These are phyloP conservation scores for Alternaria angustiovoidea DNA, from an alignment of 2,329 filamentous ascomycete genomes.

Conservation along the genomic window DNA sequence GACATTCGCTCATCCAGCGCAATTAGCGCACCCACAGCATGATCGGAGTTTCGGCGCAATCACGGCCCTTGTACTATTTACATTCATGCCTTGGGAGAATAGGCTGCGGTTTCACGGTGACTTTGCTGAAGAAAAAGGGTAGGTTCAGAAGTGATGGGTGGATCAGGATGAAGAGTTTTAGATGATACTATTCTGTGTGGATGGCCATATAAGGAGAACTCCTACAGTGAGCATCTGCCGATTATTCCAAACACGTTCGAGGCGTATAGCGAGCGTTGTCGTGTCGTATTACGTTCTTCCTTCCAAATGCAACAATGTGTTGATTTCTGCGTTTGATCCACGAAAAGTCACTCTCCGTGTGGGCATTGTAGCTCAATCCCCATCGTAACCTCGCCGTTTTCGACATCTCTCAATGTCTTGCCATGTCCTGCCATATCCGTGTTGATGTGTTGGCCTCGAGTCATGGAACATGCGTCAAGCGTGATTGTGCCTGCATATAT, in stretches of 20 bases:
- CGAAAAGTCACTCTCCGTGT: neutral
- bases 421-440: neutral
- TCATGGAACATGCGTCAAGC: slow-evolving; percentile 1
- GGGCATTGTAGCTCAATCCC: neutral
- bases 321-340: neutral
- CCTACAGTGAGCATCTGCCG: neutral
- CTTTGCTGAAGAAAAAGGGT: neutral
- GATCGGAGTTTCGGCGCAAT: slow-evolving; percentile 1
- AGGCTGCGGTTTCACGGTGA: neutral
- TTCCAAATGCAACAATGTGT: neutral
- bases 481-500: slow-evolving; percentile 4
- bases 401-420: neutral
- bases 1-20: neutral
- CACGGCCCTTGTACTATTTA: neutral
- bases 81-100: neutral
- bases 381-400: neutral
- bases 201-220: neutral
- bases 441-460: neutral
- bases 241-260: neutral
- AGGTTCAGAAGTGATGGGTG: neutral
- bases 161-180: neutral
- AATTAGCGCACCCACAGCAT: neutral
- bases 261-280: slow-evolving; percentile 4
- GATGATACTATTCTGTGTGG: neutral
- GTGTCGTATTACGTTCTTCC: neutral